A percentile compares a stretch with the other conserved stretches of the same genome.
These are phyloP conservation scores for Schizothecium vesticola DNA, from an alignment of 495 filamentous ascomycete genomes.

Conservation along the genomic window DNA sequence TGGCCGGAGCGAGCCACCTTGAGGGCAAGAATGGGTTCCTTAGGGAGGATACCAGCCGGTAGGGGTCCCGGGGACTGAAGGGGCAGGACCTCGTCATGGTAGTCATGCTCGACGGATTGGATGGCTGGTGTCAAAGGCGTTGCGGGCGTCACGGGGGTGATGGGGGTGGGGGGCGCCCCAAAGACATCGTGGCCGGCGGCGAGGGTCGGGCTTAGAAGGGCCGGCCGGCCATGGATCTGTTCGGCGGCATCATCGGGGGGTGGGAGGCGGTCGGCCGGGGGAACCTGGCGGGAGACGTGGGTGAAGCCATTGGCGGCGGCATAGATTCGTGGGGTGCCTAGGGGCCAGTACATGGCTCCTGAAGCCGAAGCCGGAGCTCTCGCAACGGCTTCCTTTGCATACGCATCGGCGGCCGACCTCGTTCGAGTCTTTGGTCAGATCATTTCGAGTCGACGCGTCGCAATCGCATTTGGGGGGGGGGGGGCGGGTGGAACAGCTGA, in stretches of 20 bases:
- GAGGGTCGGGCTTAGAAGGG: conserved; percentile 22
- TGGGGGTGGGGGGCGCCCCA: conserved; percentile 20
- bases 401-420: conserved; percentile 6
- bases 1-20: conserved; percentile 75
- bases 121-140: conserved; percentile 50
- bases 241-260: conserved; percentile 30
- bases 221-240: conserved; percentile 21
- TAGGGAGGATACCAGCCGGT: conserved; percentile 22
- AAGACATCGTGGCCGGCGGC: conserved; percentile 25
- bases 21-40: conserved; percentile 65
- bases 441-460: conserved; percentile 24
- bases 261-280: conserved; percentile 26
- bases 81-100: conserved; percentile 27
- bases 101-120: conserved; percentile 47
- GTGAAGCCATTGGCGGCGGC: conserved; percentile 52
- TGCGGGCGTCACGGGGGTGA: conserved; percentile 38
- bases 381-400: conserved; percentile 29
- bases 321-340: conserved; percentile 85
- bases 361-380: conserved; percentile 19
- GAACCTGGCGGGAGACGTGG: conserved; percentile 40
- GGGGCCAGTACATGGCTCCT: conserved; percentile 88
- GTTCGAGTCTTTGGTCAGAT: conserved; percentile 4
- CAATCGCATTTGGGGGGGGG: neutral
- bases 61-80: conserved; percentile 8
- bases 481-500: neutral